Percentiles rank a stretch among this genome's conserved stretches.
These are phyloP conservation scores for Pestalotiopsis sp. DNA, from an alignment of 2,329 filamentous ascomycete genomes.

Conservation along the genomic window DNA sequence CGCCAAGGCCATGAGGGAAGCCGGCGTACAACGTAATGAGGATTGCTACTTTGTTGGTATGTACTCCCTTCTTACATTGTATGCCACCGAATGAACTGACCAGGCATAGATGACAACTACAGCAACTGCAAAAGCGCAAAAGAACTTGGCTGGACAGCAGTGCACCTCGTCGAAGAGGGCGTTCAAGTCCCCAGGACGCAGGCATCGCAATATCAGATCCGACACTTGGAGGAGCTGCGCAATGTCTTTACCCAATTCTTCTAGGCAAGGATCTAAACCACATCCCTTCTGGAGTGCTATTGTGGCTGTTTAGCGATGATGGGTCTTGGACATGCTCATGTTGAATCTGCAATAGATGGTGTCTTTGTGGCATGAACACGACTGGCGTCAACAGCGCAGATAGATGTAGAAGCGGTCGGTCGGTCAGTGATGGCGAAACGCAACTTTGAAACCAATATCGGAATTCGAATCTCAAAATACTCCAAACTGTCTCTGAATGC, in stretches of 20 bases:
- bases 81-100: neutral
- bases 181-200: slow-evolving; percentile 63
- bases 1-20: slow-evolving; percentile 84
- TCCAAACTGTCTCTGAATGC: neutral
- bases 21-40: slow-evolving; percentile 66
- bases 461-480: neutral
- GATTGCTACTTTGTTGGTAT: slow-evolving; percentile 92
- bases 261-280: slow-evolving; percentile 48
- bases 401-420: neutral
- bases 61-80: slow-evolving; percentile 33
- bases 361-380: neutral
- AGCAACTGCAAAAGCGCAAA: slow-evolving; percentile 79
- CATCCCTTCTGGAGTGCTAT: neutral
- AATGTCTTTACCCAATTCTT: slow-evolving; percentile 83
- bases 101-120: slow-evolving; percentile 76
- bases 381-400: neutral
- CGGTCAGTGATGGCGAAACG: neutral
- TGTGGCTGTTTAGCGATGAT: neutral
- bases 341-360: neutral
- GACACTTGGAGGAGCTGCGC: slow-evolving; percentile 74
- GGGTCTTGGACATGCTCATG: neutral
- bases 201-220: slow-evolving; percentile 76
- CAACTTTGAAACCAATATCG: neutral
- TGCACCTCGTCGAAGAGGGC: slow-evolving; percentile 81
- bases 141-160: slow-evolving; percentile 82